phyloP scores from a whole-genome alignment of 1,284 basidiomycete species.

The Apiotrichum siamense region DNA sequence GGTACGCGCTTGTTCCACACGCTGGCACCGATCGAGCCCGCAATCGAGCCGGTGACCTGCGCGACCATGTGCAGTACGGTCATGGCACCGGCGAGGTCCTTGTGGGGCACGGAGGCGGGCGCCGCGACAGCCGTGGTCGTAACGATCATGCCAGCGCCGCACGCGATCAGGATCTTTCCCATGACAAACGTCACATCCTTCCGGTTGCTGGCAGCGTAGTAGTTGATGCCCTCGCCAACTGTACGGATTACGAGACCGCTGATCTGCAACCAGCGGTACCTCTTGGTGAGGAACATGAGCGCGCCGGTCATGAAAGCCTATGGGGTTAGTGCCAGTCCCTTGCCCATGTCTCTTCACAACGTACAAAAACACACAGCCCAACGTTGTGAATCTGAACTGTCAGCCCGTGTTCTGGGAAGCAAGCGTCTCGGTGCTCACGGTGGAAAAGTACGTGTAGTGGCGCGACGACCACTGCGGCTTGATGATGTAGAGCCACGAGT shows the following conservation, averaged over 20 bases:
- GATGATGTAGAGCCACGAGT: slow-evolving; percentile 34
- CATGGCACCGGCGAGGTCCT: slow-evolving; percentile 6
- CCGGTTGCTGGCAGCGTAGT: slow-evolving; percentile 1
- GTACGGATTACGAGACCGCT: slow-evolving; percentile 24
- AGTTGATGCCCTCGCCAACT: slow-evolving; percentile 14
- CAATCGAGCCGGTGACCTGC: slow-evolving; percentile 8
- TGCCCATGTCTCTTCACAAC: too few relatives aligned
- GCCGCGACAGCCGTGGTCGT: slow-evolving; percentile 33
- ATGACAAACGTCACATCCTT: slow-evolving; percentile 32
- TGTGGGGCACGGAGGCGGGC: slow-evolving; percentile 7
- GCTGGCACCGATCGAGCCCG: neutral
- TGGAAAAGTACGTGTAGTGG: slow-evolving; percentile 25
- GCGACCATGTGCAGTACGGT: slow-evolving; percentile 6
- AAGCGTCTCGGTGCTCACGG: too few relatives aligned
- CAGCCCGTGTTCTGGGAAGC: too few relatives aligned
- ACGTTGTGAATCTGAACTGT: slow-evolving; percentile 17
- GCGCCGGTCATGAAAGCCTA: too few relatives aligned
- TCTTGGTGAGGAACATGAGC: slow-evolving; percentile 37
- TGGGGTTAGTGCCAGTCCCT: too few relatives aligned
- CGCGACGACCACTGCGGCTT: neutral
- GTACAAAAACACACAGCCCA: slow-evolving; percentile 35
- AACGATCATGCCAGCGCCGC: slow-evolving; percentile 24
- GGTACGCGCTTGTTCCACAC: slow-evolving; percentile 25
- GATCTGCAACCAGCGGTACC: slow-evolving; percentile 42
- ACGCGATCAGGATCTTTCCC: slow-evolving; percentile 21